These are phyloP conservation scores for Vitis hybrid DNA, from an alignment of 177 flowering plant species.

Conservation along the genomic window DNA sequence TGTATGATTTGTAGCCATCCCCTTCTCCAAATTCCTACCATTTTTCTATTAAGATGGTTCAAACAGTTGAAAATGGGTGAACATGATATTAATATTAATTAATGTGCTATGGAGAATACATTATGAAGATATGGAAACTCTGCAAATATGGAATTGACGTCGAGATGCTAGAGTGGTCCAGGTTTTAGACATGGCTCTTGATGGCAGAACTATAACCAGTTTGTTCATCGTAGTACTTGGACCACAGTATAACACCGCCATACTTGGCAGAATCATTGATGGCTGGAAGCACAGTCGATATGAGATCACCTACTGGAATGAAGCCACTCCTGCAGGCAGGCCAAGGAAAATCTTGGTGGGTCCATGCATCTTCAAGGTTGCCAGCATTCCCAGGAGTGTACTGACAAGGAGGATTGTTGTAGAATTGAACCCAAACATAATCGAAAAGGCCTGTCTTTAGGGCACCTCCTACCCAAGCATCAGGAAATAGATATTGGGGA, in stretches of 20 bases:
- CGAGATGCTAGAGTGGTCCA: too few relatives aligned
- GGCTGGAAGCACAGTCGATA: constrained; percentile 26
- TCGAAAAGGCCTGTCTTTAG: constrained; percentile 34
- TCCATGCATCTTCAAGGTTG: constrained; percentile 18
- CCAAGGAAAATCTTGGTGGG: constrained; percentile 34
- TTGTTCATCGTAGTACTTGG: constrained; percentile 32
- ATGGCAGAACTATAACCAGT: constrained; percentile 31
- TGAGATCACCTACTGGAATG: constrained; percentile 28
- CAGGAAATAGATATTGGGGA: constrained; percentile 36
- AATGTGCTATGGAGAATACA: background rate
- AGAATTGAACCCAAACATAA: constrained; percentile 43
- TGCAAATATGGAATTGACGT: background rate
- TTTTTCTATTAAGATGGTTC: background rate
- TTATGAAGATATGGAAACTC: background rate
- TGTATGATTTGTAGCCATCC: too few relatives aligned
- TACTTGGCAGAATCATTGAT: constrained; percentile 28
- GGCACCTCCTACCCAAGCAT: constrained; percentile 31
- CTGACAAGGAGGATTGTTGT: constrained; percentile 41
- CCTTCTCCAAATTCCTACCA: too few relatives aligned
- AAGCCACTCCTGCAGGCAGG: constrained; percentile 37
- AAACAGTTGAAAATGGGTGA: background rate
- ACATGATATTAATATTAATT: background rate
- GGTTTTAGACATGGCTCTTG: constrained; percentile 23
- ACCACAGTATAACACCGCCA: constrained; percentile 40
- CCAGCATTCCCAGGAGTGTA: constrained; percentile 13